Evolutionary conservation across 805 yeast species (phyloP), one percentile per base, ranked within the genome.

Genomic region (Candida ponderosae): DNA sequence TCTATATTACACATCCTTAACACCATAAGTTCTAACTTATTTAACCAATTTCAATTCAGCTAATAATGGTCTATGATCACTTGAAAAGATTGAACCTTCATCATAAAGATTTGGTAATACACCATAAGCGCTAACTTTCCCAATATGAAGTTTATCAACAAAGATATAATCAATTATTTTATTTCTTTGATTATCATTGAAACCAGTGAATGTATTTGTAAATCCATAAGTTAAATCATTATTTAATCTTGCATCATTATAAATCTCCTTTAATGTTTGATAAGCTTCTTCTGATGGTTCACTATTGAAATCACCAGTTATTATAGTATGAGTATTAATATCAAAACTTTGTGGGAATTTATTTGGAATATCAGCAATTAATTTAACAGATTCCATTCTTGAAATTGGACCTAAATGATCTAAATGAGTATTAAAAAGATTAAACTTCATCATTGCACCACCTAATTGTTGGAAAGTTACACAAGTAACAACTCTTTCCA

Each of bases 301-400:
- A 28, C 78, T 66, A 47, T 78, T 78, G 57, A 78, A 71, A 49
- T 76, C 81, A 3, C 82, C 82, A 14, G 65, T 56, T n/a, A 76
- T 56, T 35, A 73, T 57, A 2, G 67, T 63, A 3, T 68, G 64
- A 17, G 57, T 60, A 60, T 42, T 66, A 18, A 56, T 54, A 10
- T 57, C 47, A n/a, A n/a, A n/a, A n/a, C n/a, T n/a, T n/a, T n/a
- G n/a, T n/a, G n/a, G n/a, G n/a, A n/a, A n/a, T n/a, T n/a, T n/a
- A n/a, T n/a, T n/a, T 24, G 28, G 28, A 36, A 65, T 69, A 38
- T 66, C 59, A 13, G 63, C 58, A 32, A 70, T 64, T 40, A 72
- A 42, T 31, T 67, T 63, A 6, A 72, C 70, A 6, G 74, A 64
- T 35, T 68, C 64, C 19, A 51, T 44, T 40, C 79, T 54, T n/a